Conservation (phyloP, 1,139 yeast species). For the Pichia sorboxylosa region DNA sequence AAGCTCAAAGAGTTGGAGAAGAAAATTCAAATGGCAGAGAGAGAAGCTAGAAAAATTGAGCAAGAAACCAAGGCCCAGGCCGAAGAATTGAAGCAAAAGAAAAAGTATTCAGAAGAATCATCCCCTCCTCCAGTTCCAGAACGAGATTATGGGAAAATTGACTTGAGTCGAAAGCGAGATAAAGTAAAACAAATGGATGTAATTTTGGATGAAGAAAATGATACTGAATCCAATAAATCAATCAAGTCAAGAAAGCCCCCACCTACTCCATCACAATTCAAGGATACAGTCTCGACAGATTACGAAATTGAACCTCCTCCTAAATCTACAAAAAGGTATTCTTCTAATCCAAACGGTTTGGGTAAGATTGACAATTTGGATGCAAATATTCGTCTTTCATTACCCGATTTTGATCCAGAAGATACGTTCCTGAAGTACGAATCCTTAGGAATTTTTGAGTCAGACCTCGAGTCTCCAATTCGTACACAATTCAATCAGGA, state of each 20-base stretch:
- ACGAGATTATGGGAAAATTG: not conserved
- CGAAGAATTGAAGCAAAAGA: constrained; percentile 8
- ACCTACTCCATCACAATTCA: too few relatives aligned
- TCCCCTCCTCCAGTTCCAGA: too few relatives aligned
- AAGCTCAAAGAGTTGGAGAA: constrained; percentile 21
- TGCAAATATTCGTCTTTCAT: constrained; percentile 1
- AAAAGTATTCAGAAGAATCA: too few relatives aligned
- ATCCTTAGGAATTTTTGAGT: constrained; percentile 3
- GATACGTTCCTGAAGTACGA: constrained; percentile 6
- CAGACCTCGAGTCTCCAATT: constrained; percentile 1
- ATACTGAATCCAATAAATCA: too few relatives aligned
- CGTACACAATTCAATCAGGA: too few relatives aligned
- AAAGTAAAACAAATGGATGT: not conserved
- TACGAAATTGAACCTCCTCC: constrained; percentile 10
- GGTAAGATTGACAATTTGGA: not conserved
- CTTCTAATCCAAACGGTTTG: not conserved
- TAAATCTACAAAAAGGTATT: constrained; percentile 3
- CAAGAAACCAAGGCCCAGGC: constrained; percentile 8
- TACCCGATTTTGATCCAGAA: constrained; percentile 5
- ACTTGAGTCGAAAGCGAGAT: not conserved
- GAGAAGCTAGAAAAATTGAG: constrained; percentile 15
- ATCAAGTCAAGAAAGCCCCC: too few relatives aligned
- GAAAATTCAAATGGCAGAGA: constrained; percentile 19
- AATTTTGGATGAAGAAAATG: too few relatives aligned
- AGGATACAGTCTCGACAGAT: too few relatives aligned